Percentiles rank a stretch among this genome's conserved stretches.
Evolutionary conservation across 2,329 filamentous ascomycete genomes (phyloP).

Genomic region (Canariomyces notabilis): DNA sequence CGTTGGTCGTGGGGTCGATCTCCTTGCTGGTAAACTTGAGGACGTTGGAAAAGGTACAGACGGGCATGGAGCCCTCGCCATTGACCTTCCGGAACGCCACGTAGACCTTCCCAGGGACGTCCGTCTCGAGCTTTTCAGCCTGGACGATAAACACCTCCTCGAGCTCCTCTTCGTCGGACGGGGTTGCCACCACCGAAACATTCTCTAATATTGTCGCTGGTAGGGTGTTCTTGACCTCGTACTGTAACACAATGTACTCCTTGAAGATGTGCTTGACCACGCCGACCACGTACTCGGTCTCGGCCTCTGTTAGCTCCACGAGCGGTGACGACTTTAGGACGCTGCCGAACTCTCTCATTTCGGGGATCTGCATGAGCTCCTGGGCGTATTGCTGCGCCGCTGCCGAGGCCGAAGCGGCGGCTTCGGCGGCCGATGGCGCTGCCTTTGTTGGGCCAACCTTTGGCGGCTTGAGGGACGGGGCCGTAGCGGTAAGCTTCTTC

Average conservation of each 20-base stretch:
- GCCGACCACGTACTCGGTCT: constrained; percentile 93
- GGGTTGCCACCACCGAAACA: constrained; percentile 75
- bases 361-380: constrained; percentile 81
- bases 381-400: constrained; percentile 84
- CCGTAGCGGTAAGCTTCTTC: constrained; percentile 91
- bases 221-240: constrained; percentile 95
- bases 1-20: constrained; percentile 88
- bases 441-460: constrained; percentile 73
- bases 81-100: constrained; percentile 84
- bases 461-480: constrained; percentile 89
- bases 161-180: constrained; percentile 73
- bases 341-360: constrained; percentile 82
- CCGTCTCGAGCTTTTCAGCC: constrained; percentile 72
- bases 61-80: constrained; percentile 71
- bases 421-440: constrained; percentile 64
- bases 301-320: constrained; percentile 89
- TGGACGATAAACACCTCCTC: constrained; percentile 95
- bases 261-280: constrained; percentile 98
- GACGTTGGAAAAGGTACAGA: constrained; percentile 80
- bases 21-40: constrained; percentile 98
- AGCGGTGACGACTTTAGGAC: constrained; percentile 86
- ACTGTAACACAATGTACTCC: constrained; percentile 91
- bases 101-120: constrained; percentile 89
- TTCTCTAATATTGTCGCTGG: constrained; percentile 86
- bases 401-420: constrained; percentile 69